Percentiles rank a stretch among this genome's conserved stretches.
Conservation (phyloP, 2,329 filamentous ascomycete species). For the Mycosphaerelloides madeirae region DNA sequence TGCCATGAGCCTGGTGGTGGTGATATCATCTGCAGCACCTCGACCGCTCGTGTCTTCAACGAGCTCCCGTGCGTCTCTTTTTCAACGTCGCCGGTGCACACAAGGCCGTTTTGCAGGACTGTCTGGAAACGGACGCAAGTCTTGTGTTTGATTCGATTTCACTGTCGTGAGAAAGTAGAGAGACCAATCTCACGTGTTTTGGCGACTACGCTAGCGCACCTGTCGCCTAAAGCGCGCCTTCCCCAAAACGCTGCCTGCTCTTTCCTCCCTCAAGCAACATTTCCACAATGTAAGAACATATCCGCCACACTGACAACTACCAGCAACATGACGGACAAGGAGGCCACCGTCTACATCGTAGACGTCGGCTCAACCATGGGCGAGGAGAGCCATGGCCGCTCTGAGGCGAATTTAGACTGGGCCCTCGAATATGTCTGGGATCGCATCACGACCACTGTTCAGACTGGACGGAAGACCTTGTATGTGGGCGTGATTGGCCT, state of each 20-base stretch:
- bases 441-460: constrained; percentile 70
- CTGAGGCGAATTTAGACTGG: constrained; percentile 80
- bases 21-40: constrained; percentile 8
- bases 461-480: constrained; percentile 68
- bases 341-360: constrained; percentile 86
- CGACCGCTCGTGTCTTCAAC: too few relatives aligned
- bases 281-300: neutral
- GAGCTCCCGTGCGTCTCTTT: too few relatives aligned
- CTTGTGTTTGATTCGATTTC: too few relatives aligned
- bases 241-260: too few relatives aligned
- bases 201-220: too few relatives aligned
- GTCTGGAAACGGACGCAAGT: too few relatives aligned
- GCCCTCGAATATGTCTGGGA: constrained; percentile 92
- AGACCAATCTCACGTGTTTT: too few relatives aligned
- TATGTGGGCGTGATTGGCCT: constrained; percentile 76
- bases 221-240: too few relatives aligned
- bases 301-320: neutral
- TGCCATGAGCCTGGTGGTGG: neutral
- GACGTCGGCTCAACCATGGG: constrained; percentile 86
- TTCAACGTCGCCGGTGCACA: too few relatives aligned
- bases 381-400: constrained; percentile 63
- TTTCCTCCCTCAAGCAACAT: neutral
- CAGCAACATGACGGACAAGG: constrained; percentile 75
- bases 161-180: too few relatives aligned
- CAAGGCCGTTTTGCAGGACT: too few relatives aligned